phyloP scores from a whole-genome alignment of 768 basidiomycete species.

The Tulasnella sp. region DNA sequence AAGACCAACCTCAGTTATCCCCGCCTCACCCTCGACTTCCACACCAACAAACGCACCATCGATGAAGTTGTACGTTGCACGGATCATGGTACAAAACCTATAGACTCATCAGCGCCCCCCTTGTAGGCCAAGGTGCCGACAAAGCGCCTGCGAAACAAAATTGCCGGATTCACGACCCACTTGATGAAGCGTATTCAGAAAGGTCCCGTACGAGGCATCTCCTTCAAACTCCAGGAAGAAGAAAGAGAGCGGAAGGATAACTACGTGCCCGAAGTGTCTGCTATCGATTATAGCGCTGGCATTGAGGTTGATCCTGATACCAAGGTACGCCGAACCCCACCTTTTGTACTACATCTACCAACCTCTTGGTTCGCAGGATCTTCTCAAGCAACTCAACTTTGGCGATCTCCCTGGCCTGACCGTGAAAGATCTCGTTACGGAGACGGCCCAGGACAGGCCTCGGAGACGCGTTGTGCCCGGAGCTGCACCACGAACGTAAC shows the following conservation, averaged over 20 bases:
- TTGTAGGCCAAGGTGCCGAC: slow-evolving; percentile 82
- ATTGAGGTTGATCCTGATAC: slow-evolving; percentile 88
- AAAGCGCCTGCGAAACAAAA: slow-evolving; percentile 98
- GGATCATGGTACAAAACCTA: background rate
- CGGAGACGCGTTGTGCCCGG: slow-evolving; percentile 71
- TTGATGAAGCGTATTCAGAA: slow-evolving; percentile 99
- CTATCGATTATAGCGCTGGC: slow-evolving; percentile 65
- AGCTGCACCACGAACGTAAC: slow-evolving; percentile 7
- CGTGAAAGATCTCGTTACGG: slow-evolving; percentile 51
- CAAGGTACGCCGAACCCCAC: slow-evolving; percentile 46
- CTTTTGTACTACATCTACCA: background rate
- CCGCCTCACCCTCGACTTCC: slow-evolving; percentile 96
- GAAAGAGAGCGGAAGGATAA: slow-evolving; percentile 99
- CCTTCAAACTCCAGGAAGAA: slow-evolving; percentile 99
- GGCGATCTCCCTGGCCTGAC: slow-evolving; percentile 66
- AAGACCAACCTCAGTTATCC: slow-evolving; percentile 58
- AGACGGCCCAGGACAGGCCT: slow-evolving; percentile 46
- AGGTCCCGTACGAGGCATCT: slow-evolving; percentile 97
- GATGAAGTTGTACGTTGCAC: slow-evolving; percentile 73
- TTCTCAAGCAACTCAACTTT: slow-evolving; percentile 87
- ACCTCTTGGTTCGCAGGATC: slow-evolving; percentile 39
- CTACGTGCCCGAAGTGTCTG: slow-evolving; percentile 97
- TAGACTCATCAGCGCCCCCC: slow-evolving; percentile 5
- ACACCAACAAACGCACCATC: slow-evolving; percentile 98
- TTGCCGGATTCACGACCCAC: slow-evolving; percentile 98